Evolutionary conservation across 306 rosid genomes (phyloP).

Genomic region (Ziziphus jujuba): DNA sequence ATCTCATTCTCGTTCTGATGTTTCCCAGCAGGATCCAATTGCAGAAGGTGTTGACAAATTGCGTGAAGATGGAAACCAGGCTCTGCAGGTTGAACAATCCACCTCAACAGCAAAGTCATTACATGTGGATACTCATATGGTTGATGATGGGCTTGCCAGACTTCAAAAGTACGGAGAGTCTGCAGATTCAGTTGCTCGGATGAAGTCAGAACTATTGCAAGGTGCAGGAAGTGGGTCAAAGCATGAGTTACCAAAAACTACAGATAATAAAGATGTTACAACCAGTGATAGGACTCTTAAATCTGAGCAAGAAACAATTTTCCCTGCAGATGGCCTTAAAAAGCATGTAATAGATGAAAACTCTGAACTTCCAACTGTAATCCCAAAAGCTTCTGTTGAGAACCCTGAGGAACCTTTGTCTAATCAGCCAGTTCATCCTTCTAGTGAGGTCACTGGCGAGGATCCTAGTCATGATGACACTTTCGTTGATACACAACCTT

Average conservation of each 20-base stretch:
- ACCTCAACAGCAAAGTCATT: conserved; percentile 30
- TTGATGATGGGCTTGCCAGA: conserved; percentile 43
- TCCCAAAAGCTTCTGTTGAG: conserved; percentile 43
- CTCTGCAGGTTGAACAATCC: conserved; percentile 36
- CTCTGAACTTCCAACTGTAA: conserved; percentile 27
- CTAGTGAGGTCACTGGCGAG: conserved; percentile 38
- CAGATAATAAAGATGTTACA: conserved; percentile 30
- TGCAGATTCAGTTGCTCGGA: conserved; percentile 44
- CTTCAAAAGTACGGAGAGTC: conserved; percentile 42
- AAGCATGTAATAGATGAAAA: conserved; percentile 36
- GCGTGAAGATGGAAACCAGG: conserved; percentile 39
- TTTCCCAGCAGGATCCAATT: conserved; percentile 24
- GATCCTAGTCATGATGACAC: conserved; percentile 25
- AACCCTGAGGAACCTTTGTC: conserved; percentile 34
- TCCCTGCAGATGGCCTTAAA: conserved; percentile 30
- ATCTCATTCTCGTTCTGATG: conserved; percentile 44
- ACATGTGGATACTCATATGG: conserved; percentile 36
- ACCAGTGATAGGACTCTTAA: conserved; percentile 33
- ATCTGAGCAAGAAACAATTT: conserved; percentile 35
- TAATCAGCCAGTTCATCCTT: conserved; percentile 37
- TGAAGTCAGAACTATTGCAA: conserved; percentile 41
- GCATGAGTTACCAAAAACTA: conserved; percentile 26
- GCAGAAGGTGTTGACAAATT: conserved; percentile 39
- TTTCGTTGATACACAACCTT: conserved; percentile 21
- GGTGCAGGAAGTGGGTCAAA: conserved; percentile 43